These are phyloP conservation scores for Phyllosticta capitalensis DNA, from an alignment of 2,329 filamentous ascomycete genomes.

Conservation along the genomic window DNA sequence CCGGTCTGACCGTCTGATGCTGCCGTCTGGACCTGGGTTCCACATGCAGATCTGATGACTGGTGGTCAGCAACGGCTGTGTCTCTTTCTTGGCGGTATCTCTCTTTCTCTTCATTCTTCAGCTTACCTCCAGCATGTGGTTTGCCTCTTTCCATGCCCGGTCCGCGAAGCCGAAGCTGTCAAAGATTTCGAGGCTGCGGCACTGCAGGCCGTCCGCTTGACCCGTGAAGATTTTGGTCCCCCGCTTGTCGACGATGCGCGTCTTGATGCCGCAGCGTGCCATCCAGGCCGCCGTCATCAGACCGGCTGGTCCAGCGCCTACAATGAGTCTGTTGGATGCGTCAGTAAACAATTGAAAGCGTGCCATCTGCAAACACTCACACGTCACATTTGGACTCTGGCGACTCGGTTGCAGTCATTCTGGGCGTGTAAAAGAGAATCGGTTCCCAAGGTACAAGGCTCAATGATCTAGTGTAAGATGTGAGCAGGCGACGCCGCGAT, in stretches of 20 bases:
- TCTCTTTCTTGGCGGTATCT: neutral
- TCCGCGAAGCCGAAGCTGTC: conserved; percentile 60
- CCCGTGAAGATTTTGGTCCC: conserved; percentile 31
- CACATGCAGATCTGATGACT: conserved; percentile 28
- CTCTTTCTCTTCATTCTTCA: too few relatives aligned
- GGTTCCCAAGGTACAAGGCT: neutral
- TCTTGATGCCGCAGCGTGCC: conserved; percentile 30
- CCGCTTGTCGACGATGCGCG: conserved; percentile 34
- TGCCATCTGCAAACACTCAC: conserved; percentile 14
- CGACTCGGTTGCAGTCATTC: conserved; percentile 18
- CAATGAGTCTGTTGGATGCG: conserved; percentile 21
- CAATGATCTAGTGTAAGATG: neutral
- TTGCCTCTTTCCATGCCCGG: conserved; percentile 54
- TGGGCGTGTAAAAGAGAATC: neutral
- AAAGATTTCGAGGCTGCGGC: conserved; percentile 35
- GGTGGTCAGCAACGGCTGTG: neutral
- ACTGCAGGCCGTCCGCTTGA: conserved; percentile 34
- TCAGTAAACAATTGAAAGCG: neutral
- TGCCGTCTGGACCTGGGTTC: conserved; percentile 53
- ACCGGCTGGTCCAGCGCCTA: conserved; percentile 31
- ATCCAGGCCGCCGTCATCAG: conserved; percentile 35
- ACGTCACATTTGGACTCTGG: conserved; percentile 27
- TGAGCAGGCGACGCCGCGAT: neutral
- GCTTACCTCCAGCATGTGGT: conserved; percentile 57
- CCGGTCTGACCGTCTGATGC: conserved; percentile 48